A percentile compares a stretch with the other conserved stretches of the same genome.
These are phyloP conservation scores for Aspergillus spinulosporus DNA, from an alignment of 2,329 filamentous ascomycete genomes.

Conservation along the genomic window DNA sequence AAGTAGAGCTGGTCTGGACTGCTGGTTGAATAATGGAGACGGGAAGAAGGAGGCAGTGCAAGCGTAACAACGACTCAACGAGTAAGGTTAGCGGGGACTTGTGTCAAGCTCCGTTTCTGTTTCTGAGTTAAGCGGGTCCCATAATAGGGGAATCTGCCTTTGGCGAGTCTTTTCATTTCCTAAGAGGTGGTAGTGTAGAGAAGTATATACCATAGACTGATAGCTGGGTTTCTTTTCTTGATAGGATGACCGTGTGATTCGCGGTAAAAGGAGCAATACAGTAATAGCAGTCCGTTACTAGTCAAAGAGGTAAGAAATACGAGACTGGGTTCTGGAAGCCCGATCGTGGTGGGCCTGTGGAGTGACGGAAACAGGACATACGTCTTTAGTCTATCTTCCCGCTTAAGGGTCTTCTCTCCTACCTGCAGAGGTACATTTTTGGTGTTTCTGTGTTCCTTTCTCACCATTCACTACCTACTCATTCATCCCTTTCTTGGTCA, in stretches of 20 bases:
- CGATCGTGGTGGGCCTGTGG: neutral
- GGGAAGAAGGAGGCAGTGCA: conserved; percentile 36
- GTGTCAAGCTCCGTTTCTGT: conserved; percentile 8
- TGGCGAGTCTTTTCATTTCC: neutral
- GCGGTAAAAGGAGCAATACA: too few species aligned
- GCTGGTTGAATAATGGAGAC: conserved; percentile 9
- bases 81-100: conserved; percentile 21
- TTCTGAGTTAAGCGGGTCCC: conserved; percentile 3
- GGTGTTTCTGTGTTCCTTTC: neutral
- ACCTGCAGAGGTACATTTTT: too few species aligned
- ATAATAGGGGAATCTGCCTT: conserved; percentile 5
- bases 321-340: neutral
- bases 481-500: neutral
- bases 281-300: too few species aligned
- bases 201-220: too few species aligned
- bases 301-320: neutral
- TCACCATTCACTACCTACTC: neutral
- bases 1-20: conserved; percentile 12
- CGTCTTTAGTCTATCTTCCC: neutral
- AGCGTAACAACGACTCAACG: conserved; percentile 16
- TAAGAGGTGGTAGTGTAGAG: neutral
- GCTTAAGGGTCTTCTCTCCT: neutral
- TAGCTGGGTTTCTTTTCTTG: too few species aligned
- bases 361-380: neutral
- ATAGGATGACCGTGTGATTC: too few species aligned